Base-by-base conservation (phyloP, 2,329 filamentous ascomycete species). In the Botrytis hyacinthi region DNA sequence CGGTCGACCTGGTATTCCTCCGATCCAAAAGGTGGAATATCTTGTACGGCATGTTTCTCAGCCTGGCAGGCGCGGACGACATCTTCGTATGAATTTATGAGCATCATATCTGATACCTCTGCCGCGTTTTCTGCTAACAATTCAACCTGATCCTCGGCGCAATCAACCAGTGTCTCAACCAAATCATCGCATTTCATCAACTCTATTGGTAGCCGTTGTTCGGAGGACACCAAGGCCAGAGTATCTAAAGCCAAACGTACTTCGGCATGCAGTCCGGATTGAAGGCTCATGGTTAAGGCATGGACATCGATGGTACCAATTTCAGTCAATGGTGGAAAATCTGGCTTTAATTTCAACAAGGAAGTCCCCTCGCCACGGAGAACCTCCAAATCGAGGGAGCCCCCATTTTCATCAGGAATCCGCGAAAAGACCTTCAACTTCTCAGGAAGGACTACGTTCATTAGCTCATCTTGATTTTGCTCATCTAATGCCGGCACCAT, bases 221-320 rank as follows among this genome's bases (percentile, higher is more conserved):
- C 89, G 57, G 88, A 88, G 3, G 92, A 93, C 22, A 84, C 81
- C 3, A 86, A 89, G 16, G 90, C 90, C 51, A 99, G 85, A 0
- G 92, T 93, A 81, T 98, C 96, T 62, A 99, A 85, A 3, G 95
- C 95, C 75, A 97, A 84, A 16, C 95, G 90, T n/a, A 97, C 91
- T 83, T 99, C 96, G 8, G 90, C 91, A 78, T 94, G 91, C 61
- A 98, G 92, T 0, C 95, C 95, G 72, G 93, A 97, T 80, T 97
- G 94, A 54, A 99, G 85, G 79, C 94, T 94, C 85, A 94, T 92
- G 0, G 92, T 97, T 59, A 99, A 86, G 32, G 95, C 94, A 77
- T 95, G 92, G 42, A 98, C 91, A 80, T 99, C 95, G 76, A 98
- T 93, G 32, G 94, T 88, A 14, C 95, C 96, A 70, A 98, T 86